phyloP scores from a whole-genome alignment of 176 grass and related monocot species.

The Eremochloa ophiuroides region DNA sequence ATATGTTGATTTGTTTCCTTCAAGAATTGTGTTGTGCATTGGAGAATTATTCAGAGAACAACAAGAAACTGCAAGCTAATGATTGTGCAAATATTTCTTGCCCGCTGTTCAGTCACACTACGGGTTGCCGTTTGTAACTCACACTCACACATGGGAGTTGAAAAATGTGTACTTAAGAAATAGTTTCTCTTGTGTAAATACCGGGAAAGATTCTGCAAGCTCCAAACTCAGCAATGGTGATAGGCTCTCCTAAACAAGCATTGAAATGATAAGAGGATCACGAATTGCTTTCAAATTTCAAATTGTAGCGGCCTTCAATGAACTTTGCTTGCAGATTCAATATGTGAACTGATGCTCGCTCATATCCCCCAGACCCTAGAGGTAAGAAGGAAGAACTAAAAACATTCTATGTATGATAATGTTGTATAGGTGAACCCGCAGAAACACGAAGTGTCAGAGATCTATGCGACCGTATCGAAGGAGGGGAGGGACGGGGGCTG shows the following conservation, averaged over 20 bases:
- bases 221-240: not conserved
- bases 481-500: not conserved
- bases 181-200: not conserved
- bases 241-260: not conserved
- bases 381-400: not conserved
- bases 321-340: not conserved
- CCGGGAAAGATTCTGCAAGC: not conserved
- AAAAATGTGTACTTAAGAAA: not conserved
- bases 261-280: not conserved
- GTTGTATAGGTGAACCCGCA: not conserved
- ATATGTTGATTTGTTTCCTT: not conserved
- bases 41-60: not conserved
- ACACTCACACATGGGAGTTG: not conserved
- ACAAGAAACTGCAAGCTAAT: not conserved
- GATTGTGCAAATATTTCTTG: not conserved
- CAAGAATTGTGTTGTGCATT: not conserved
- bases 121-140: not conserved
- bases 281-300: not conserved
- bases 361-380: not conserved
- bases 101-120: not conserved
- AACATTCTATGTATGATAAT: not conserved
- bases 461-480: not conserved
- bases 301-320: not conserved
- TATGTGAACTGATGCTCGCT: not conserved
- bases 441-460: not conserved